Evolutionary conservation across 345 rosid genomes (phyloP).

Genomic region (Heritiera fomes): DNA sequence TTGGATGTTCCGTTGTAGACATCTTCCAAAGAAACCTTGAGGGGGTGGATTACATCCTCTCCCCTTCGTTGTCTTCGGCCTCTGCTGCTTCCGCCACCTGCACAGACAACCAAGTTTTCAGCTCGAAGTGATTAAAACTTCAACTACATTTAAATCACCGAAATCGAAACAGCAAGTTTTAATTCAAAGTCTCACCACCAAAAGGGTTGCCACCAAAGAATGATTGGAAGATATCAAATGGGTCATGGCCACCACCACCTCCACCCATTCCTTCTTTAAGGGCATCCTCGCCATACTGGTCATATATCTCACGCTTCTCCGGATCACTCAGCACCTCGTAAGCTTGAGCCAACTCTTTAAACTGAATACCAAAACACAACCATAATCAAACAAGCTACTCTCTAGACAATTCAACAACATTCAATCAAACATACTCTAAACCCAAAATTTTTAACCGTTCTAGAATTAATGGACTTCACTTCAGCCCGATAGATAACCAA

Average conservation of each 20-base stretch:
- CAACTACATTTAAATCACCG: neutral
- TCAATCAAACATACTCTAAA: neutral
- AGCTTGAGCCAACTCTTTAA: constrained; percentile 80
- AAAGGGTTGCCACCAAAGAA: constrained; percentile 81
- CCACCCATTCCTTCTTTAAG: constrained; percentile 93
- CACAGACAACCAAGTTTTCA: neutral
- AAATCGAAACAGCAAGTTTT: neutral
- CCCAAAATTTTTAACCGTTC: neutral
- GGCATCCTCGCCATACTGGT: constrained; percentile 82
- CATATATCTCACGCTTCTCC: constrained; percentile 77
- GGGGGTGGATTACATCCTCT: constrained; percentile 86
- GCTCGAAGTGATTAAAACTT: constrained; percentile 13
- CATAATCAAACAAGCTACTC: neutral
- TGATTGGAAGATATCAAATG: constrained; percentile 73
- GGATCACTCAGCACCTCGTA: constrained; percentile 80
- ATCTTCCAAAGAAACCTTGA: constrained; percentile 86
- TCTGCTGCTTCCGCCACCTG: constrained; percentile 75
- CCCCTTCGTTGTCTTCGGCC: constrained; percentile 91
- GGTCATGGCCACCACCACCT: constrained; percentile 66
- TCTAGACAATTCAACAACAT: neutral
- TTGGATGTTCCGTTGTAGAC: constrained; percentile 77
- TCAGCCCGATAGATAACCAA: neutral
- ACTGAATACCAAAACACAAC: constrained; percentile 34
- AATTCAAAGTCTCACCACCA: constrained; percentile 41
- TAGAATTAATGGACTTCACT: neutral